Base-by-base conservation (phyloP, 1,284 basidiomycete genomes). In the Cryptococcus sp. region DNA sequence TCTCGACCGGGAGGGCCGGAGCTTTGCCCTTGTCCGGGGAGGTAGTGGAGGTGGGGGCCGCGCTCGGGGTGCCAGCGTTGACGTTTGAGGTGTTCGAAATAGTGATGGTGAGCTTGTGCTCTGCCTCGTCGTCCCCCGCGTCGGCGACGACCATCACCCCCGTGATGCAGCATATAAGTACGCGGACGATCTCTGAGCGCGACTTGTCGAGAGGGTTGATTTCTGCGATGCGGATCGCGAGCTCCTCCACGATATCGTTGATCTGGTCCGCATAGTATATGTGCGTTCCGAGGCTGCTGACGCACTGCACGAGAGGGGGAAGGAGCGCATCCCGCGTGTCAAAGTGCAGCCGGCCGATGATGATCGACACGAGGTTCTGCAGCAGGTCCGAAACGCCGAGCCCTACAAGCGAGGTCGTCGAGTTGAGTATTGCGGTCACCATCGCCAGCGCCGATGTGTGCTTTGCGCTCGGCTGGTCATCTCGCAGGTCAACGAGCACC, bases 231-330 rank as follows among this genome's bases (percentile, higher is more conserved):
- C 90, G 85, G 56, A 83, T 84, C 42, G 91, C 84, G 28, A 95
- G 80, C 74, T 96, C 93, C 60, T 86, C 86, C 13, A 90, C 86
- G 52, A 97, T 85, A 73, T 97, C 94, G 71, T 91, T 90, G 60
- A 95, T 90, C 78, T 98, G 95, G 72, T 97, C 95, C 46, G 91
- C 88, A 72, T 98, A 97, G 79, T 96, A 95, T 54, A 95, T 85
- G 72, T 96, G 91, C 7, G 87, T 85, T 18, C 73, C 74, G 18
- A 98, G 81, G 0, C 91, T 88, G 5, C 89, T 81, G 54, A 96
- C 87, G 68, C 89, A 89, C 56, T 86, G 82, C 8, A 95, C 87
- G 40, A 95, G 77, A 2, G 83, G 78, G 0, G 86, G 82, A 8
- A 96, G 78, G 9, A 92, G 79, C 3, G 80, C 65, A 66, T 96